Evolutionary conservation across 495 filamentous ascomycete species (phyloP), one percentile per base, ranked within the genome.

Genomic region (Neurospora sp.): DNA sequence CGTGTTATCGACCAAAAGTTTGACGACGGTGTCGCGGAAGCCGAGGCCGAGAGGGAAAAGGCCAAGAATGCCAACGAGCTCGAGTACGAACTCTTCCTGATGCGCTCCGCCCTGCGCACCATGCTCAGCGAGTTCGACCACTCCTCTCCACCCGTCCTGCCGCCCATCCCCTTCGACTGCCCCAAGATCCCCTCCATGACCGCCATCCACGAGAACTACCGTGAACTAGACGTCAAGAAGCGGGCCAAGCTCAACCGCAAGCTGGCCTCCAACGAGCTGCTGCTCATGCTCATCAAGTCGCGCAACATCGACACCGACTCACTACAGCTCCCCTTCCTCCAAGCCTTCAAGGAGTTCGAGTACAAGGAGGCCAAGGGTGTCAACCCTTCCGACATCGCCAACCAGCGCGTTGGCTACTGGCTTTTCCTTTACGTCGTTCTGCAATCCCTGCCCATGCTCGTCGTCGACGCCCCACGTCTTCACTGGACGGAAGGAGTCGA

Each of bases 391-490:
- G 93, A 97, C 71, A 83, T 98, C 9, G 82, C 84, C 24, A 92
- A 97, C 76, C 86, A 93, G 73, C 89, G 96, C 34, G 87, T 90
- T 40, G 96, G 96, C 21, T 89, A 94, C 78, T 99, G 96, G 96
- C 87, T 99, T 54, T 97, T 99, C 86, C 84, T 98, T 62, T 98
- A 99, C 80, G 92, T 91, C 34, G 89, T 97, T 17, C 85, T 98
- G 15, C 94, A 99, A 81, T 90, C 93, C 1, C 88, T 98, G 17
- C 96, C 96, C 1, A 89, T 97, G 86, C 85, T 97, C 5, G 92
- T 96, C 2, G 88, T 96, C 36, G 96, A 98, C 82, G 94, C 93
- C 4, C 92, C 92, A 3, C 92, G 89, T 13, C 81, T 97, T 48
- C 87, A 87, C 73, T 95, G 86, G 75, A 92, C 88, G 0, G 89